These are phyloP conservation scores for Pyrus hybrid DNA, from an alignment of 331 rosid genomes.

Conservation along the genomic window DNA sequence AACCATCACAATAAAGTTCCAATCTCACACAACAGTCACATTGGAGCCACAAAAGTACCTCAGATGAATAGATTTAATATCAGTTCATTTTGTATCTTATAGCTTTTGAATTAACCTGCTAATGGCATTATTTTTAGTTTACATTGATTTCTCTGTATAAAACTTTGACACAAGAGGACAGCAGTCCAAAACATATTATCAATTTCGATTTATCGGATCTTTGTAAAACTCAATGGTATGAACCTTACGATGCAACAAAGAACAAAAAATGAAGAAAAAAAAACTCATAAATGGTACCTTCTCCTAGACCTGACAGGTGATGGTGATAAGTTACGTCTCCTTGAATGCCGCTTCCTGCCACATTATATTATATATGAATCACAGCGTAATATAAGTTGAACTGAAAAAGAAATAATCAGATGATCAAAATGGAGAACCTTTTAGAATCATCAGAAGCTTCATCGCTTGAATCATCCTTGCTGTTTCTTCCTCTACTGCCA, in stretches of 20 bases:
- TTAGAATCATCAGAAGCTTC: conserved; percentile 71
- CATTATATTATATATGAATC: conserved; percentile 18
- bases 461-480: conserved; percentile 75
- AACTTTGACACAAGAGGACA: neutral
- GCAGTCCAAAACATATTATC: neutral
- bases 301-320: conserved; percentile 80
- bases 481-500: conserved; percentile 61
- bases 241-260: conserved; percentile 10
- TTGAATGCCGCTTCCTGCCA: conserved; percentile 73
- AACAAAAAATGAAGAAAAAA: conserved; percentile 4
- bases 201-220: neutral
- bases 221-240: neutral
- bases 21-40: neutral
- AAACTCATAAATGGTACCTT: conserved; percentile 55
- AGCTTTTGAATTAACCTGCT: neutral
- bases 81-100: neutral
- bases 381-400: conserved; percentile 9
- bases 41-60: neutral
- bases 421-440: conserved; percentile 45
- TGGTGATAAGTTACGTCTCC: conserved; percentile 63
- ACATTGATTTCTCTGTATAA: neutral
- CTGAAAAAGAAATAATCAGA: neutral
- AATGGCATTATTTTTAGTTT: neutral
- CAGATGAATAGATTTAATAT: neutral
- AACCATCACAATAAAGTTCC: neutral